These are phyloP conservation scores for Phaseolus coccineus DNA, from an alignment of 331 rosid species.

Conservation along the genomic window DNA sequence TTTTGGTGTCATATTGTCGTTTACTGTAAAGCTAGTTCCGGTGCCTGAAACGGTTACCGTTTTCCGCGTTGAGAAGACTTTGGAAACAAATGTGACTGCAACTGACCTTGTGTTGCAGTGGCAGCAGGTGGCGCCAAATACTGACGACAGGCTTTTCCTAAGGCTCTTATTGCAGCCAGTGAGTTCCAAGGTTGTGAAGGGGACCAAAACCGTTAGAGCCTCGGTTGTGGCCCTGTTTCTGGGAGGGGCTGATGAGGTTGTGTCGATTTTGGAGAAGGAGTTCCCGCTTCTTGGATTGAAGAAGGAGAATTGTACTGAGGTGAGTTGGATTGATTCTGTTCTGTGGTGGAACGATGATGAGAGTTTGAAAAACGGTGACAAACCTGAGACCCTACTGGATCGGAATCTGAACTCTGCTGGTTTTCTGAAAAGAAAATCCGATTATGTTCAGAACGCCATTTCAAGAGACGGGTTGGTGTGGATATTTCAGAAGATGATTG, in stretches of 20 bases:
- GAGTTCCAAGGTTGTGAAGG: constrained; percentile 36
- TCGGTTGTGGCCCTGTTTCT: constrained; percentile 48
- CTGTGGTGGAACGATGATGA: constrained; percentile 43
- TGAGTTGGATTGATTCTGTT: constrained; percentile 55
- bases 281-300: constrained; percentile 48
- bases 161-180: constrained; percentile 53
- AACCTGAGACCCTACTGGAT: constrained; percentile 42
- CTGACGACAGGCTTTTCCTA: constrained; percentile 52
- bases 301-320: constrained; percentile 45
- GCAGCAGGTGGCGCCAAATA: constrained; percentile 56
- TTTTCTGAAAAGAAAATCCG: constrained; percentile 53
- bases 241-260: constrained; percentile 46
- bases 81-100: constrained; percentile 53
- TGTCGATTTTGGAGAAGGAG: constrained; percentile 43
- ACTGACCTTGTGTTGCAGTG: constrained; percentile 55
- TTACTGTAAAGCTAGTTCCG: constrained; percentile 41
- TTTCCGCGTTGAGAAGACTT: constrained; percentile 31
- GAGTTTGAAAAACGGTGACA: constrained; percentile 9
- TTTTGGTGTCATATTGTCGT: constrained; percentile 53
- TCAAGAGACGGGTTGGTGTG: constrained; percentile 40
- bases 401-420: constrained; percentile 38
- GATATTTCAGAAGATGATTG: constrained; percentile 50
- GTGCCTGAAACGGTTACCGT: constrained; percentile 49
- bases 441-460: constrained; percentile 50
- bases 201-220: constrained; percentile 31